Evolutionary conservation across 306 rosid species (phyloP), one percentile per base, ranked within the genome.

Genomic region (Lathyrus sativus): DNA sequence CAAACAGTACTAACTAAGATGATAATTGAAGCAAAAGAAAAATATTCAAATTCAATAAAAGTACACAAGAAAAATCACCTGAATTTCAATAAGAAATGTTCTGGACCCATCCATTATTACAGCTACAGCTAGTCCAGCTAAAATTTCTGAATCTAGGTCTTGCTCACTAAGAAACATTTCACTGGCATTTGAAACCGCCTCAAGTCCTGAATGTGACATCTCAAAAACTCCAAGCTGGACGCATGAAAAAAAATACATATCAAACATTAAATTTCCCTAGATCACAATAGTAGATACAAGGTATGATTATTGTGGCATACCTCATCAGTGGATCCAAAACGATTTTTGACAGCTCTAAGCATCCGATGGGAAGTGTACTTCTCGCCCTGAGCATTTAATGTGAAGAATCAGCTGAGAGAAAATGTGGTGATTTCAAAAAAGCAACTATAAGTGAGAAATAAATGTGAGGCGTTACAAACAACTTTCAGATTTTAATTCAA

Each of bases 251-350:
- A 59, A 59, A 67, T 28, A 35, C 39, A 35, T 11, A 71, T 54
- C 70, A 64, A 57, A 71, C 46, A 59, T 42, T 15, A 53, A 9
- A 6, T 6, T 19, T 61, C 11, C 54, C 33, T 45, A 43, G 28
- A 70, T 75, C 42, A 53, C 46, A 26, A 58, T 24, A 50, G 38
- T 62, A 48, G 46, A 61, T 39, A 19, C 33, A 17, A 15, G 18
- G 41, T 19, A 73, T 45, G 22, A 29, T 22, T 28, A 49, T 68
- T n/a, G 62, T 29, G 31, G 75, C 64, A 50, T 57, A 91, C 97
- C 93, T 93, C 98, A 78, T 93, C 98, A 11, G 95, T 78, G 22
- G 98, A 90, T 77, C 98, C 98, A 81, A 85, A 93, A 49, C 98
- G 86, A 71, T 93, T 93, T 86, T 93, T 93, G 79, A 88, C 96